phyloP scores from a whole-genome alignment of 192 early-diverging fungal genomes.

The Anaeromyces robustus region DNA sequence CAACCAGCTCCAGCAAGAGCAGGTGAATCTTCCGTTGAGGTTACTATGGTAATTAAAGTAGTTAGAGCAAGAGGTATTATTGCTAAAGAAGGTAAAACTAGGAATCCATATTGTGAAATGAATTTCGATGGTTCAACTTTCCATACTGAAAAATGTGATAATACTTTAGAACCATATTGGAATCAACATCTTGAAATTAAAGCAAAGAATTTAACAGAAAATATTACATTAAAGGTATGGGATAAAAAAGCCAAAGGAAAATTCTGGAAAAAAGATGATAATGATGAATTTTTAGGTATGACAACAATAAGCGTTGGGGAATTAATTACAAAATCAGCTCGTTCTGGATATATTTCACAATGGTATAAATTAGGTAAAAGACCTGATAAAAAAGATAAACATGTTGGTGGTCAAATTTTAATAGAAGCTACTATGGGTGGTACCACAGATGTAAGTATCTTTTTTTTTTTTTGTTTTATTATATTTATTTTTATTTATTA shows the following conservation, averaged over 20 bases:
- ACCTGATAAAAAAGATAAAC: slow-evolving; percentile 32
- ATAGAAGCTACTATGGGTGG: slow-evolving; percentile 19
- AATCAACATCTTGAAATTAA: slow-evolving; percentile 25
- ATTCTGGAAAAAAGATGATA: slow-evolving; percentile 22
- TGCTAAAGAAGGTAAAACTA: slow-evolving; percentile 25
- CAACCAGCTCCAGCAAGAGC: background rate
- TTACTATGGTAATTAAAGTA: slow-evolving; percentile 16
- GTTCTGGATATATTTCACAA: slow-evolving; percentile 13
- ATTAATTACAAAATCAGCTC: slow-evolving; percentile 14
- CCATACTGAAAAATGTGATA: slow-evolving; percentile 20
- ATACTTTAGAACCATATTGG: slow-evolving; percentile 21
- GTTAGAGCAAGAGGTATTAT: slow-evolving; percentile 26
- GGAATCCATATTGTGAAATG: slow-evolving; percentile 32
- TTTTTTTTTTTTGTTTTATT: background rate
- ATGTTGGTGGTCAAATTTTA: slow-evolving; percentile 33
- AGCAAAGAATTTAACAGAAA: slow-evolving; percentile 13
- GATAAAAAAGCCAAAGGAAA: slow-evolving; percentile 9
- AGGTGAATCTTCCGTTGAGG: background rate
- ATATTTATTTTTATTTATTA: too few species aligned
- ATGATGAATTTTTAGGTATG: slow-evolving; percentile 32
- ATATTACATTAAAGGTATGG: slow-evolving; percentile 25
- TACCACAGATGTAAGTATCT: background rate
- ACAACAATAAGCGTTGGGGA: slow-evolving; percentile 19
- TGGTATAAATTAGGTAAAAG: slow-evolving; percentile 18
- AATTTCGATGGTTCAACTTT: slow-evolving; percentile 25